A percentile compares a stretch with the other conserved stretches of the same genome.
phyloP scores from a whole-genome alignment of 495 filamentous ascomycete species.

The Clohesyomyces aquaticus region DNA sequence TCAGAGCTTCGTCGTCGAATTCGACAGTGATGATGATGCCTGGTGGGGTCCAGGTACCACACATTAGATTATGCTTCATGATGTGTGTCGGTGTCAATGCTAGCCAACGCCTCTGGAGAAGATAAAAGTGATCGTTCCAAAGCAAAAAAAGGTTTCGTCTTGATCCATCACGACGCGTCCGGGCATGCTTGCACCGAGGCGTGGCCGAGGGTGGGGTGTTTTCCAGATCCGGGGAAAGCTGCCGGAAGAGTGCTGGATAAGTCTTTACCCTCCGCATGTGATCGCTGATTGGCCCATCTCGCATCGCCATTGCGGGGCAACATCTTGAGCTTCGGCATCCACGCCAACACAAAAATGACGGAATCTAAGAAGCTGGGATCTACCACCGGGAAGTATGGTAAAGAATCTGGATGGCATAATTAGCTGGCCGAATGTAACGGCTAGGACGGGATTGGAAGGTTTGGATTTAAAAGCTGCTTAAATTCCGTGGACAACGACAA shows the following conservation, averaged over 20 bases:
- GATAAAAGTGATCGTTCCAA: background rate
- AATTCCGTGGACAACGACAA: no score
- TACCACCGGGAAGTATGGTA: background rate
- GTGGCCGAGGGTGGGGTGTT: background rate
- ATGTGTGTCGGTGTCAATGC: slow-evolving; percentile 41
- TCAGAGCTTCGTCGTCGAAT: slow-evolving; percentile 77
- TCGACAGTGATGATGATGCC: slow-evolving; percentile 83
- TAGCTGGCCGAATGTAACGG: background rate
- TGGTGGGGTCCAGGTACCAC: slow-evolving; percentile 82
- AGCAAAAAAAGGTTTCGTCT: background rate
- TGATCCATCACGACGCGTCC: background rate
- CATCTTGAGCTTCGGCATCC: slow-evolving; percentile 12
- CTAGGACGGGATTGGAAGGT: background rate
- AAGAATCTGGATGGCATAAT: background rate
- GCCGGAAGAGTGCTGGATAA: slow-evolving; percentile 20
- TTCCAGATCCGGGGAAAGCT: background rate
- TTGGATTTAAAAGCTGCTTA: background rate
- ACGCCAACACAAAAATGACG: background rate
- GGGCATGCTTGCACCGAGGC: background rate
- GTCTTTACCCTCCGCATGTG: slow-evolving; percentile 3
- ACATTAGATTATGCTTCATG: slow-evolving; percentile 81
- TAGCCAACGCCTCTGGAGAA: background rate
- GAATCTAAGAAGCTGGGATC: slow-evolving; percentile 6
- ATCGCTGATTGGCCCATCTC: slow-evolving; percentile 7
- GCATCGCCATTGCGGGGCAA: slow-evolving; percentile 20